Evolutionary conservation across 768 basidiomycete genomes (phyloP), one percentile per base, ranked within the genome.

Genomic region (Podaxis sp.): DNA sequence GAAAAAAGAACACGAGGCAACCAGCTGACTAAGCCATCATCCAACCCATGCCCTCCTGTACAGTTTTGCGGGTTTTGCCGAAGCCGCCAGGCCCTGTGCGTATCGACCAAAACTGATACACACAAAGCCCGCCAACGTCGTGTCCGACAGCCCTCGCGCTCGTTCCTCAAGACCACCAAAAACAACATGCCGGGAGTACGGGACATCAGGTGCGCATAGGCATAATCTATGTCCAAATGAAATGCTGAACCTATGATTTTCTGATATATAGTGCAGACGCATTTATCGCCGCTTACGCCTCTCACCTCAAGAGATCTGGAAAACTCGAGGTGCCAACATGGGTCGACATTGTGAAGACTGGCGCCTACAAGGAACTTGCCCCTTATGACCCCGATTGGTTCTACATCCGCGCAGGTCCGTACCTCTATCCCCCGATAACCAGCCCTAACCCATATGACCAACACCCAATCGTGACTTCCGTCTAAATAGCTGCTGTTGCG

Each of bases 361-460:
- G 93, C 75, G 81, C 91, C 64, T 95, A 83, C 85, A 98, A 98
- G 79, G 97, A 99, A 80, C 93, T 97, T 64, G 96, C 96, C 58
- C 97, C 97, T 59, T 98, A 98, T 80, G 94, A 98, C 79, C 92
- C 94, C 47, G 97, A 99, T 78, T 99, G 97, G 97, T 99, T 88
- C 86, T 99, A 98, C 80, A 84, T 96, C 75, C 94, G 97, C 72
- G 93, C 96, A 79, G 96, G 96, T 97, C 72, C 75, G 88, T 85
- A 59, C 38, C 46, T 55, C 24, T 49, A 51, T 13, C 13, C 40
- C 29, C 15, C 38, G n/a, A 61, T 22, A 29, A 24, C 12, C n/a
- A 37, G n/a, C 27, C 43, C 46, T 61, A 55, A 4, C 49, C 41
- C 59, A 63, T 43, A 13, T 63, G 41, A 27, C 38, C 61, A 27